phyloP scores from a whole-genome alignment of 495 filamentous ascomycete genomes.

The Penicillium cataractarum region DNA sequence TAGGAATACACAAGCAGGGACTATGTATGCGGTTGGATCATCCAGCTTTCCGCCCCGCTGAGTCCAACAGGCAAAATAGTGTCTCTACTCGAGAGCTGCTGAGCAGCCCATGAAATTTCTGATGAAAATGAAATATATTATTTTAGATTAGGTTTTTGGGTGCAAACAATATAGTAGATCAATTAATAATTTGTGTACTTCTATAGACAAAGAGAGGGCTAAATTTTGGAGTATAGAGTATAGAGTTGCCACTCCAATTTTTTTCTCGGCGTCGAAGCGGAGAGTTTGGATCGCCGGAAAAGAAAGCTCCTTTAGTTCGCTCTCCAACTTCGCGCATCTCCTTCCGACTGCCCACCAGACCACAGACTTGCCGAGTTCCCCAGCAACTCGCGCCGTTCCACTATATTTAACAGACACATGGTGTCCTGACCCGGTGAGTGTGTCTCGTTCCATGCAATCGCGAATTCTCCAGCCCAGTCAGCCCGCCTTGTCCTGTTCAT shows the following conservation, averaged over 20 bases:
- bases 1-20: neutral
- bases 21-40: neutral
- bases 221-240: constrained; percentile 26
- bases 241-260: constrained; percentile 36
- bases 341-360: constrained; percentile 18
- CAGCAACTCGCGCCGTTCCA: constrained; percentile 11
- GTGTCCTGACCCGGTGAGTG: constrained; percentile 27
- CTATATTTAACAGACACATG: constrained; percentile 4
- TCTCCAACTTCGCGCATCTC: constrained; percentile 35
- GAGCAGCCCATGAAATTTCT: neutral
- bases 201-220: neutral
- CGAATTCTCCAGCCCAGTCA: constrained; percentile 21
- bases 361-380: constrained; percentile 20
- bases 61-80: neutral
- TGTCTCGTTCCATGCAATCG: constrained; percentile 20
- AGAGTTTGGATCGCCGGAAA: constrained; percentile 39
- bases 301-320: constrained; percentile 38
- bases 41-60: neutral
- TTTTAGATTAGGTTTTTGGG: neutral
- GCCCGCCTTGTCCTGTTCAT: constrained; percentile 18
- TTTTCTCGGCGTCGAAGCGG: constrained; percentile 33
- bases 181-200: neutral
- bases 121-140: neutral
- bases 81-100: neutral
- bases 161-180: neutral